Evolutionary conservation across 2,329 filamentous ascomycete species (phyloP), one percentile per base, ranked within the genome.

Genomic region (Didymella keratinophila): DNA sequence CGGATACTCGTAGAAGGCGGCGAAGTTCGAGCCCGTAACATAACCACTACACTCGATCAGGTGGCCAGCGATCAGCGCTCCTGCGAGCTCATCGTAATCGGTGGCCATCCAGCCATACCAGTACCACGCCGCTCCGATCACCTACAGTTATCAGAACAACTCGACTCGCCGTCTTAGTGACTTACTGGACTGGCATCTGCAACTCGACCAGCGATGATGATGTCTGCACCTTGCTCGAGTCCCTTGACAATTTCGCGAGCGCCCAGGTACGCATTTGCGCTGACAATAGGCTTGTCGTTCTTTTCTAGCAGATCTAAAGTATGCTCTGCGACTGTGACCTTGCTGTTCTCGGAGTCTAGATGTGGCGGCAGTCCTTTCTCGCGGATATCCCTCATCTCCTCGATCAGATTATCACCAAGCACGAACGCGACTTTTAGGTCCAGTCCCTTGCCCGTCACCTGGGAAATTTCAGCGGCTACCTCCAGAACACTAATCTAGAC

Each of bases 41-140:
- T 87, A 87, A 36, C 71, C 75, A 36, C 71, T 73, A 52, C 79
- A 81, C 56, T 81, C 79, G 37, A 80, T 79, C 18, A 81, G 61
- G 64, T 80, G 78, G 2, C 79, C 79, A 1, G 76, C 77, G 30
- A 80, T 75, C 8, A 80, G 75, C 1, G 79, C 72, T 36, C 76
- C 77, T 0, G 79, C 84, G 4, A 87, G 74, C 18, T 75, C 64
- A 57, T 86, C 79, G 20, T 80, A 84, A 23, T 81, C 77, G 0
- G 74, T 77, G 16, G 81, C 77, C 0, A 61, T 58, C 85, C 84
- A 87, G 1, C 76, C 73, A 52, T 87, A 79, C 80, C 84, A 87
- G 74, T 79, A 87, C 65, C 80, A 81, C 0, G 84, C 84, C 0
- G 83, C 83, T 0, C 81, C 85, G 56, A 87, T 85, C 0, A 85